Evolutionary conservation across 495 filamentous ascomycete species (phyloP), one percentile per base, ranked within the genome.

Genomic region (Opeltia flavorubescens): DNA sequence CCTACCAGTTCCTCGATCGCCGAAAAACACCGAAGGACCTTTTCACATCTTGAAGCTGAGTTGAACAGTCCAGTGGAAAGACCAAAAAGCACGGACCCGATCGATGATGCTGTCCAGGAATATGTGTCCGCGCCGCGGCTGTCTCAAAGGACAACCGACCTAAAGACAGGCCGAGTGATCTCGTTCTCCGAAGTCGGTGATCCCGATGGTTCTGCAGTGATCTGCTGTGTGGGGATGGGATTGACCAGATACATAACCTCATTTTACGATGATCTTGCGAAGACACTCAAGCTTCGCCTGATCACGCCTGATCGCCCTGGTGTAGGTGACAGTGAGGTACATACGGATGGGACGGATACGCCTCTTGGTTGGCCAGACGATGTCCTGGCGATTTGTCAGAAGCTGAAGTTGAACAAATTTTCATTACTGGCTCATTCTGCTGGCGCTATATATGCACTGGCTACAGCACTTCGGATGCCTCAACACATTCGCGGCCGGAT

Each of bases 171-270:
- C 7, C 81, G 91, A 29, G 72, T 81, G 20, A 94, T 99, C 52
- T 89, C 84, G 17, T 99, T 95, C 62, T 95, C 89, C 0, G 93
- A 99, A 64, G 91, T 99, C 17, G 91, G 91, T 18, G 86, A 96
- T 56, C 84, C 88, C 0, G 77, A 85, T 43, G 91, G 91, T 8
- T 88, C 81, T 57, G 89, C 88, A 6, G 86, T 99, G 20, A 86
- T 99, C 36, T 89, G 88, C 61, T 99, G 93, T 60, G 86, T 99
- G 8, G 91, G 91, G 25, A 99, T 99, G 91, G 91, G 91, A 1
- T 60, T 99, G 47, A 99, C 91, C 5, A 78, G 91, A 59, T 96
- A 94, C 59, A 80, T 99, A 44, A 95, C 84, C 52, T 87, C 88
- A 4, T 99, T 99, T 55, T 99, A 99, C 56, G 91, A 99, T 61